Evolutionary conservation across 129 eudicot genomes (phyloP).

Genomic region (Helichrysum umbraculigerum): DNA sequence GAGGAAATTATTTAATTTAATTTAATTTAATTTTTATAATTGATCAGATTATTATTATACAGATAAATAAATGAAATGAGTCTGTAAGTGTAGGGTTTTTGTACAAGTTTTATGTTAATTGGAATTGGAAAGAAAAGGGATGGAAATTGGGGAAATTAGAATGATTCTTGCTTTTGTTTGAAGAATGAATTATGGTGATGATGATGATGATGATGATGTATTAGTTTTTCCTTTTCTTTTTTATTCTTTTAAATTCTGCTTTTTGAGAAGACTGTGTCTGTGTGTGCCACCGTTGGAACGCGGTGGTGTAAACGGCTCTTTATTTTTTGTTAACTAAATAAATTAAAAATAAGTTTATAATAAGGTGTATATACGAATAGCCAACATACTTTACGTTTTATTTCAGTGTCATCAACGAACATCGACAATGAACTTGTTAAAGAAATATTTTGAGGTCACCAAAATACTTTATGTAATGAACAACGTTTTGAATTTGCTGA

Average conservation of each 20-base stretch:
- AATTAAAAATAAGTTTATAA: too few relatives aligned
- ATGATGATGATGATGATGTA: neutral
- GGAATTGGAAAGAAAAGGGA: neutral
- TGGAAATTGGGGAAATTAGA: conserved; percentile 28
- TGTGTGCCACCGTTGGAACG: neutral
- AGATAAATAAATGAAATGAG: conserved; percentile 9
- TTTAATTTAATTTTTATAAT: neutral
- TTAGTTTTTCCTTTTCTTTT: neutral
- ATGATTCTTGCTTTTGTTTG: conserved; percentile 50
- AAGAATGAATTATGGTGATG: conserved; percentile 31
- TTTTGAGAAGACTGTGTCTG: neutral
- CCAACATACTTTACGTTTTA: too few relatives aligned
- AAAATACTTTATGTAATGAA: too few relatives aligned
- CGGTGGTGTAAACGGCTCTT: neutral
- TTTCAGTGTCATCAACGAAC: too few relatives aligned
- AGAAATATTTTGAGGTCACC: too few relatives aligned
- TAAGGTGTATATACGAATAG: too few relatives aligned
- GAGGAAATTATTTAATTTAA: neutral
- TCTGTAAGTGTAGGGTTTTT: neutral
- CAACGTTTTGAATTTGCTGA: too few relatives aligned
- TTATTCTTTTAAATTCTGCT: neutral
- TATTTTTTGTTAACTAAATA: too few relatives aligned
- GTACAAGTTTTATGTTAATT: neutral
- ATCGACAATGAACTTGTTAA: too few relatives aligned
- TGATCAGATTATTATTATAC: neutral